phyloP scores from a whole-genome alignment of 1,284 basidiomycete genomes.

The Boletus calvinii region DNA sequence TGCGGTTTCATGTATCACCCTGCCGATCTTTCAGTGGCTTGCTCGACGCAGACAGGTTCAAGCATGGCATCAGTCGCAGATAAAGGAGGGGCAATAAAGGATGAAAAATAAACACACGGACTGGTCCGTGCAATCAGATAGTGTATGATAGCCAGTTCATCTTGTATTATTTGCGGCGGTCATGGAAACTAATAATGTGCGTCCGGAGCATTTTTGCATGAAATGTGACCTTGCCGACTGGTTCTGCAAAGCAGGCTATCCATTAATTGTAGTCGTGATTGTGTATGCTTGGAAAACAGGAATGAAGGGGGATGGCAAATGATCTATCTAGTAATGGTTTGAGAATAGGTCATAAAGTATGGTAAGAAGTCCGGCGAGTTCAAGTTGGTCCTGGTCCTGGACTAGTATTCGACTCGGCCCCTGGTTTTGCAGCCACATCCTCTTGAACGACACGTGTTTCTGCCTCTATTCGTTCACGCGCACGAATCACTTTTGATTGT shows the following conservation, averaged over 20 bases:
- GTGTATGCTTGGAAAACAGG: constrained; percentile 15
- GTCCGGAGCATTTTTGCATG: too few relatives aligned
- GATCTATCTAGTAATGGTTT: constrained; percentile 19
- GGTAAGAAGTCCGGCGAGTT: constrained; percentile 8
- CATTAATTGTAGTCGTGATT: constrained; percentile 19
- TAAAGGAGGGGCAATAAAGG: constrained; percentile 8
- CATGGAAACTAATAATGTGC: neutral
- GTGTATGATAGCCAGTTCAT: neutral
- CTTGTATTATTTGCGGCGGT: neutral
- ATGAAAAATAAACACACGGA: neutral
- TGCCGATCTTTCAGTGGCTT: constrained; percentile 47
- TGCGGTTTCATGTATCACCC: constrained; percentile 48
- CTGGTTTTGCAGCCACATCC: constrained; percentile 23
- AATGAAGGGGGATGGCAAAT: constrained; percentile 25
- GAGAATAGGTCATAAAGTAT: constrained; percentile 19
- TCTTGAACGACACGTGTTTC: constrained; percentile 56
- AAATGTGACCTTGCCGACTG: neutral
- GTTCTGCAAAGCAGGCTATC: constrained; percentile 1
- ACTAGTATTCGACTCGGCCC: constrained; percentile 20
- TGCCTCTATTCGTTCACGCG: constrained; percentile 91
- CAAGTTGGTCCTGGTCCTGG: constrained; percentile 26
- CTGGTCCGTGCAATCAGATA: neutral
- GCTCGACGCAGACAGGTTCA: constrained; percentile 33
- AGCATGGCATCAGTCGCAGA: constrained; percentile 23
- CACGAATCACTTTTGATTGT: constrained; percentile 94